Base-by-base conservation (phyloP, 768 basidiomycete species). In the Phlegmacium glaucopus region DNA sequence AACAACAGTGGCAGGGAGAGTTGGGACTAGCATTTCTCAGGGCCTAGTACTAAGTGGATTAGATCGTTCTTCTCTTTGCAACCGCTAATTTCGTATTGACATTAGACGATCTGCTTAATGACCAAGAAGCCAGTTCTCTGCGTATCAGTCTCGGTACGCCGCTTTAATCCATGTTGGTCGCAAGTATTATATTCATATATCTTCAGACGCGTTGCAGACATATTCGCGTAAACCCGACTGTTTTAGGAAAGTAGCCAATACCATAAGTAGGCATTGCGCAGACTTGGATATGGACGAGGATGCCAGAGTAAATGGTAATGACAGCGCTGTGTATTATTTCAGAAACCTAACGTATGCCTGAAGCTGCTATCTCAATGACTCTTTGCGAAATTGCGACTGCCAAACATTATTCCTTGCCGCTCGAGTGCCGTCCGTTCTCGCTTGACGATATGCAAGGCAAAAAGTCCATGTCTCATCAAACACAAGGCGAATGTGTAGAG, bases 311-410 rank as follows among this genome's bases (percentile, higher is more conserved):
- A 69, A 72, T 59, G 82, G 85, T 85, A 57, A 45, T 36, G 39
- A 16, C 13, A 8, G 11, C 12, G 3, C 17, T 35, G 11, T 28
- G n/a, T 28, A 16, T 29, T 51, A 30, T 40, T 22, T 32, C 25
- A 15, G 35, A 15, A 15, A 27, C 43, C 13, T 39, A 29, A 16
- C 25, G n/a, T 40, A 28, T 45, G 7, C 27, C 4, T 32, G 16
- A 46, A 89, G 87, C 79, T 56, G 84, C 87, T 2, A 86, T 89
- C 40, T 75, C 78, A 5, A 82, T 90, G 81, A 90, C 87, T 2
- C 68, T 90, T 34, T 90, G 87, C 61, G 87, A 90, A 64, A 67
- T 89, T n/a, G 78, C 80, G 15, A 90, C 86, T 2, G 87, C 85
- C 15, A 76, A 76, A 44, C 80, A 84, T 54, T 75, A 85, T 61